These are phyloP conservation scores for Rhodomyrtus psidioides DNA, from an alignment of 441 rosid species.

Conservation along the genomic window DNA sequence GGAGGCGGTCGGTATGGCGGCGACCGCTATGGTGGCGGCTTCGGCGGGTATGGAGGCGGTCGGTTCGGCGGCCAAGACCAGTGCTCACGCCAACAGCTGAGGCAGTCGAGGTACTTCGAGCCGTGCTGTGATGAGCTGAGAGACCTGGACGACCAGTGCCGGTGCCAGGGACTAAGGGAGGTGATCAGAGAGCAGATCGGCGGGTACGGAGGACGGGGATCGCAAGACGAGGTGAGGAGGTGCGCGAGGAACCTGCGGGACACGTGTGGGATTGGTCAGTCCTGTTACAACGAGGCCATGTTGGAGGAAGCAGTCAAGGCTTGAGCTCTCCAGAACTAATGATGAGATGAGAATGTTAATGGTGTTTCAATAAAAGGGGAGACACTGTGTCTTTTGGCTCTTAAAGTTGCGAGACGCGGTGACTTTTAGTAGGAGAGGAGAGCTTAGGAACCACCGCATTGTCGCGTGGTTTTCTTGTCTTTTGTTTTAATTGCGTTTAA, in stretches of 20 bases:
- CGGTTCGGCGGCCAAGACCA: too few species aligned
- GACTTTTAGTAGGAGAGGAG: neutral
- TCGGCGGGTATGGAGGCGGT: too few species aligned
- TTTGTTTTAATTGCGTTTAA: neutral
- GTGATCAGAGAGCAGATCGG: neutral
- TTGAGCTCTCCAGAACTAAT: neutral
- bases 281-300: neutral
- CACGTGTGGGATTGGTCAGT: neutral
- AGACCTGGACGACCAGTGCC: neutral
- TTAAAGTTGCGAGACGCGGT: neutral
- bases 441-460: neutral
- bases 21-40: too few species aligned
- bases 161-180: slow-evolving; percentile 10
- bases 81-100: neutral
- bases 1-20: too few species aligned
- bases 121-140: too few species aligned
- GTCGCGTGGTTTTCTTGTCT: neutral
- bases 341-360: neutral
- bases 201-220: neutral
- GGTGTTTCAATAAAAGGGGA: neutral
- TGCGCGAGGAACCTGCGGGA: slow-evolving; percentile 4
- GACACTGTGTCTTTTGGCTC: neutral
- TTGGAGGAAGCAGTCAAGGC: neutral
- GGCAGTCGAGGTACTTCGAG: neutral
- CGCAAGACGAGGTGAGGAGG: neutral